Conservation (phyloP, 2,329 filamentous ascomycete genomes). For the Helotiales sp. region DNA sequence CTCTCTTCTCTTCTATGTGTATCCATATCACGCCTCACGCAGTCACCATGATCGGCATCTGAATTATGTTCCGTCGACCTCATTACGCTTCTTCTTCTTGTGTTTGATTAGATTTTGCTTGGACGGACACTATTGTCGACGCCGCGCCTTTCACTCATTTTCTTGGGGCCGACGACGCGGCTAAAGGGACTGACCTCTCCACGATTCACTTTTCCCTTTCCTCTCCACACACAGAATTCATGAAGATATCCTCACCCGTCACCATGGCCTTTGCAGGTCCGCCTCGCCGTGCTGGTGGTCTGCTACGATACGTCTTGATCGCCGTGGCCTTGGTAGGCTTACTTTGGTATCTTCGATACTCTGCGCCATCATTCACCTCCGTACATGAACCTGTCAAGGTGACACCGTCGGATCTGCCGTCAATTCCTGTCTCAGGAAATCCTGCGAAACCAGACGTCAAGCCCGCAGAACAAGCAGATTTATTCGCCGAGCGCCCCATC, state of each 20-base stretch:
- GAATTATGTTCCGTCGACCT: background rate
- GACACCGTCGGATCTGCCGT: slow-evolving; percentile 8
- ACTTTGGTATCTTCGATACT: slow-evolving; percentile 17
- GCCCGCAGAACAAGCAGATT: background rate
- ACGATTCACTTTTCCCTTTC: background rate
- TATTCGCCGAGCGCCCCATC: slow-evolving; percentile 1
- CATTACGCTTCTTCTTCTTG: background rate
- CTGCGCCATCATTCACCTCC: slow-evolving; percentile 9
- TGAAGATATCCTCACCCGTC: slow-evolving; percentile 31
- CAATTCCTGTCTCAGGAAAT: slow-evolving; percentile 2
- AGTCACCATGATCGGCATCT: background rate
- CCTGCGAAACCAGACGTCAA: slow-evolving; percentile 9
- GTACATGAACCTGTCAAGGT: slow-evolving; percentile 7
- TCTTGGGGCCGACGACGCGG: background rate
- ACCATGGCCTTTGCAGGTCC: slow-evolving; percentile 31
- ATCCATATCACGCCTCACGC: background rate
- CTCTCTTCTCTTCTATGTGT: background rate
- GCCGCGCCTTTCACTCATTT: background rate
- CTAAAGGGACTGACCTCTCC: background rate
- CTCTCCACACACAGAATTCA: slow-evolving; percentile 7
- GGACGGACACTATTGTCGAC: background rate
- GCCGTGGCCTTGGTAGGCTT: slow-evolving; percentile 9
- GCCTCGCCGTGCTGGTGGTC: slow-evolving; percentile 29
- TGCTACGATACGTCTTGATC: slow-evolving; percentile 22
- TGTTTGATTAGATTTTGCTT: background rate